These are phyloP conservation scores for Rhodocollybia butyracea DNA, from an alignment of 768 basidiomycete genomes.

Conservation along the genomic window DNA sequence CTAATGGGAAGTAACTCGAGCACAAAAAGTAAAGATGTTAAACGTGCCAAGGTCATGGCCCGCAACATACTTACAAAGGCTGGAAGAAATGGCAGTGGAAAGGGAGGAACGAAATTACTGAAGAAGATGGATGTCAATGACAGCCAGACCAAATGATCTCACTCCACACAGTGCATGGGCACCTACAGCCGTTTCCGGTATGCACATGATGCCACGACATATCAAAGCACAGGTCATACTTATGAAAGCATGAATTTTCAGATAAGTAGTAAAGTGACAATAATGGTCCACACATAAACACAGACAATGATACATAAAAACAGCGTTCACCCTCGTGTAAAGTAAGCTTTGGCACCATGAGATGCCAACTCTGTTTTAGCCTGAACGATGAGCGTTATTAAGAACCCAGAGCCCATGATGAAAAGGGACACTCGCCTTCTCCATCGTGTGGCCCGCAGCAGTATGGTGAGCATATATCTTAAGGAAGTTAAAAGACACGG, in stretches of 20 bases:
- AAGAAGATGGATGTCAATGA: neutral
- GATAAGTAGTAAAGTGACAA: neutral
- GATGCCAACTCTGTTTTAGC: slow-evolving; percentile 80
- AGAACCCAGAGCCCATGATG: slow-evolving; percentile 8
- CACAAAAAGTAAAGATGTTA: neutral
- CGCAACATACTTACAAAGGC: neutral
- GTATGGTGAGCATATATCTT: slow-evolving; percentile 79
- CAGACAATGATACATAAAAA: slow-evolving; percentile 2
- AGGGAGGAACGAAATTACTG: neutral
- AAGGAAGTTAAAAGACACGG: too few relatives aligned
- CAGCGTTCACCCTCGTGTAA: slow-evolving; percentile 55
- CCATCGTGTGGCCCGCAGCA: slow-evolving; percentile 83
- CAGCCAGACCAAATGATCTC: too few relatives aligned
- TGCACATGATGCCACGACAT: too few relatives aligned
- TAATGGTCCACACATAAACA: neutral
- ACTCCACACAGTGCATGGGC: too few relatives aligned
- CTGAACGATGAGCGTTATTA: slow-evolving; percentile 32
- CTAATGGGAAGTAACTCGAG: slow-evolving; percentile 20
- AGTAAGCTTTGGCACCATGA: slow-evolving; percentile 87
- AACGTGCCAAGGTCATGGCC: neutral
- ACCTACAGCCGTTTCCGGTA: too few relatives aligned
- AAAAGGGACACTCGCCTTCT: slow-evolving; percentile 53
- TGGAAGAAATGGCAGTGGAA: neutral
- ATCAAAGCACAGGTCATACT: too few relatives aligned
- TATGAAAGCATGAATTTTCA: too few relatives aligned